Base-by-base conservation (phyloP, 2,329 filamentous ascomycete species). In the Phialophora tarda region DNA sequence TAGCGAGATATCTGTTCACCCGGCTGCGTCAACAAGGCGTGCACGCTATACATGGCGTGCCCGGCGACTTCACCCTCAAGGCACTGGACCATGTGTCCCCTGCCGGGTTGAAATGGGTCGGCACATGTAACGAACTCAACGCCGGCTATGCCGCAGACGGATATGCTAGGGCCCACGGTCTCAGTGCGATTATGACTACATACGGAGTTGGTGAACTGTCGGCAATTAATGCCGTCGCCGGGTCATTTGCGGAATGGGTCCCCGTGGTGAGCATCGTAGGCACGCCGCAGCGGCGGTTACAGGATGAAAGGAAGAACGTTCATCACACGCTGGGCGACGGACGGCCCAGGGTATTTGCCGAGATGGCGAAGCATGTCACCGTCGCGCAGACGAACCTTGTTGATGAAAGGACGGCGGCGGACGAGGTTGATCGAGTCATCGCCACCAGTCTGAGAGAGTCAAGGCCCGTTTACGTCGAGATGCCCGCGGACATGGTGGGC, bases 71-170 rank as follows among this genome's bases (percentile, higher is more conserved):
- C 32, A 57, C 50, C 2, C 63, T 74, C 26, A 79, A 80, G 17
- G 82, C 84, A 23, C 79, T 88, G 57, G 86, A 88, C 75, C 85
- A 86, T 71, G 75, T 88, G 14, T 77, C 82, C 21, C 83, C 83
- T 59, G 77, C 76, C 53, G 84, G 81, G 14, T 75, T 88, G 32
- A 75, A 81, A 60, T 88, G 86, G 86, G 82, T 87, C 2, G 86
- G 86, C 69, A 87, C 86, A 71, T 84, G 81, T 75, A 88, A 88
- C 74, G 86, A 88, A 74, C 80, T 88, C 61, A 87, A 87, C 74
- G 84, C 84, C 61, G 89, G 88, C 23, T 93, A 92, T 73, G 90
- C 90, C 24, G 89, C 90, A 14, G 90, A 93, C 78, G 90, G 90
- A 24, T 93, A 93, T 75, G 89, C 90, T 63, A 85, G 90, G 68